phyloP scores from a whole-genome alignment of 2,329 filamentous ascomycete genomes.

The Canariomyces notabilis region DNA sequence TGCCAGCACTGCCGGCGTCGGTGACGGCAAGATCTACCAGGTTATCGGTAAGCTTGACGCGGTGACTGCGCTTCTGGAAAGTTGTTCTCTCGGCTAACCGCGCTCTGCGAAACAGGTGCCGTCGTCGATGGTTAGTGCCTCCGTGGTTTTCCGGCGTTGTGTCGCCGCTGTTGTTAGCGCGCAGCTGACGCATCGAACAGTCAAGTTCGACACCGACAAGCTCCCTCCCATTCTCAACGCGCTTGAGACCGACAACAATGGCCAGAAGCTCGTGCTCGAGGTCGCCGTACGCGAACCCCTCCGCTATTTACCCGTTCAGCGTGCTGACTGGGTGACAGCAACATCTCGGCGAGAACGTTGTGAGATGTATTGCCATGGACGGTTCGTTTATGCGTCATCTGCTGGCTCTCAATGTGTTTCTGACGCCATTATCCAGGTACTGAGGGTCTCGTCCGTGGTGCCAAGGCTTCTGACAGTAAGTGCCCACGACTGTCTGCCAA shows the following conservation, averaged over 20 bases:
- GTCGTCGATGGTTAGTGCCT: conserved; percentile 85
- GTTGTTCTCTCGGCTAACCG: conserved; percentile 42
- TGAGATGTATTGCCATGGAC: conserved; percentile 99
- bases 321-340: conserved; percentile 58
- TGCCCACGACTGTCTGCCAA: neutral
- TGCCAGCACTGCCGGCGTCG: conserved; percentile 53
- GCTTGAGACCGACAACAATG: conserved; percentile 84
- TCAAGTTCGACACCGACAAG: conserved; percentile 94
- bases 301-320: conserved; percentile 1
- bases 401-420: conserved; percentile 3
- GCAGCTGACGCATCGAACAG: conserved; percentile 44
- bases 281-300: conserved; percentile 66
- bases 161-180: conserved; percentile 5
- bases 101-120: conserved; percentile 78
- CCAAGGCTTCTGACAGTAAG: conserved; percentile 67
- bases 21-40: conserved; percentile 66
- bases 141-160: conserved; percentile 9
- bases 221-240: conserved; percentile 98
- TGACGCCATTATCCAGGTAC: conserved; percentile 60
- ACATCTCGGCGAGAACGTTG: conserved; percentile 99
- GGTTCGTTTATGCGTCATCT: conserved; percentile 46
- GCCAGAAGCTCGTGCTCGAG: conserved; percentile 92
- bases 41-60: conserved; percentile 36
- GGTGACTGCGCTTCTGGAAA: conserved; percentile 28
- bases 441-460: conserved; percentile 96